Percentiles rank a stretch among this genome's conserved stretches.
These are phyloP conservation scores for Diaporthe eres DNA, from an alignment of 2,329 filamentous ascomycete species.

Conservation along the genomic window DNA sequence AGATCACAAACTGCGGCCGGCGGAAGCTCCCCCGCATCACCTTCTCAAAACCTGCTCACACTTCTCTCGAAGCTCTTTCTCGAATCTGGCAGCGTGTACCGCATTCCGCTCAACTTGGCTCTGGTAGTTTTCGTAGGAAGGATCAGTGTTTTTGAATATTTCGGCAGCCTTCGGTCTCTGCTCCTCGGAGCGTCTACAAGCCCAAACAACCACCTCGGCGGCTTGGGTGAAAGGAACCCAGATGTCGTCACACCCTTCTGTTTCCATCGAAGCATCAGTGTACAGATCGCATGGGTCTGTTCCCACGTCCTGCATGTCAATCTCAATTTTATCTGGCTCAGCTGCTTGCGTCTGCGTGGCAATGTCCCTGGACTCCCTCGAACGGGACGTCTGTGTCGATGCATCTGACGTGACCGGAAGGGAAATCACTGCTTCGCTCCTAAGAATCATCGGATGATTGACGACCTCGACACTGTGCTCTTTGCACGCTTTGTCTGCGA, in stretches of 20 bases:
- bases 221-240: conserved; percentile 6
- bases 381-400: neutral
- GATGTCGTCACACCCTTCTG: neutral
- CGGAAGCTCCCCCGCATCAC: too few relatives aligned
- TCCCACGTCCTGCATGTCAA: conserved; percentile 2
- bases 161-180: conserved; percentile 2
- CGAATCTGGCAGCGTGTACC: neutral
- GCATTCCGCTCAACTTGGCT: conserved; percentile 5
- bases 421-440: too few relatives aligned
- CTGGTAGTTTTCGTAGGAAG: neutral
- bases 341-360: neutral
- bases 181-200: neutral
- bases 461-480: neutral
- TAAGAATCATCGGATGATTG: neutral
- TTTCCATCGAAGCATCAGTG: neutral
- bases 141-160: neutral
- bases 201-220: neutral
- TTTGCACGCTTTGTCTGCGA: neutral
- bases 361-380: neutral
- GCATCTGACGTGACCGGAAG: neutral
- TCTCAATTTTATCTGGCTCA: neutral
- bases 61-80: neutral
- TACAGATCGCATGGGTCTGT: neutral
- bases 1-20: neutral
- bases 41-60: neutral